Base-by-base conservation (phyloP, 2,329 filamentous ascomycete species). In the Lojkania enalia region DNA sequence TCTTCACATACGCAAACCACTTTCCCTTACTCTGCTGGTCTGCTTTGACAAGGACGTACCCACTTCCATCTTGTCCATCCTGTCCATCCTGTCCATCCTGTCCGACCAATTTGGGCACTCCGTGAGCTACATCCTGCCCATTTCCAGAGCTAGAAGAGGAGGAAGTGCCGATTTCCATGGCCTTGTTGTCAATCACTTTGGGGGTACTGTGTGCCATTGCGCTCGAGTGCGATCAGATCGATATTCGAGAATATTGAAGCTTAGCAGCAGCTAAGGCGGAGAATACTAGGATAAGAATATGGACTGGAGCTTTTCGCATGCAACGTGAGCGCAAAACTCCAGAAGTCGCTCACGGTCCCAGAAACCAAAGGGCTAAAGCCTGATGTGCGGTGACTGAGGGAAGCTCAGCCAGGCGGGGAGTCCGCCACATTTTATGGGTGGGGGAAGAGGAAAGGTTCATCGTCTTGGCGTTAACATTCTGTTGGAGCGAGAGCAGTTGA, bases 1-100 rank as follows among this genome's bases (percentile, higher is more conserved):
- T 96, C 58, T 78, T 80, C 52, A 97, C 77, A 73, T 94, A 97
- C 32, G 86, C 74, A 55, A 85, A 79, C 54, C 74, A 77, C 3
- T 74, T 69, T 54, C 74, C 73, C 46, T 70, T 71, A 33, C 57
- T 70, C 46, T 64, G 51, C 44, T 77, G 76, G 44, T 66, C 60
- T n/a, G n/a, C n/a, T n/a, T n/a, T n/a, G n/a, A n/a, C n/a, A n/a
- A n/a, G n/a, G n/a, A n/a, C n/a, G n/a, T n/a, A n/a, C n/a, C n/a
- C n/a, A n/a, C n/a, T n/a, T n/a, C n/a, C n/a, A 13, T 48, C 42
- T 37, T 64, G 60, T n/a, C 61, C 41, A 31, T 62, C 52, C 31
- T 49, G 48, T 29, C 58, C 59, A 15, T 27, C 35, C 25, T 45
- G 31, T 25, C 29, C 44, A n/a, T 31, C 30, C 30, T 9, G 7